Base-by-base conservation (phyloP, 2,329 filamentous ascomycete species). In the Beauveria sp. region DNA sequence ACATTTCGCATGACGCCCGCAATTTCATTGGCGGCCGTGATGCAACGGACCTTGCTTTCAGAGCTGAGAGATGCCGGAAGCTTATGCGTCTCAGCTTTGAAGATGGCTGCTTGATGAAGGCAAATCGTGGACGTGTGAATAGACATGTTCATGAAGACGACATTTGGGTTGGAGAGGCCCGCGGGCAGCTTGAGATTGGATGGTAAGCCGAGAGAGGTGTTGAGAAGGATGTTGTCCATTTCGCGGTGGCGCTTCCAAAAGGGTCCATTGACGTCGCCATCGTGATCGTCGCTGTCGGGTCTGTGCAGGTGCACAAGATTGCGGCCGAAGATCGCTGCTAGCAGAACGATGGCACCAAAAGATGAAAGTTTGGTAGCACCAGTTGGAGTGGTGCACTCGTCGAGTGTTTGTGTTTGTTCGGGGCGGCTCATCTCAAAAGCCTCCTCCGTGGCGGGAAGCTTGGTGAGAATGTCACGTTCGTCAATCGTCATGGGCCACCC, bases 401-500 rank as follows among this genome's bases (percentile, higher is more conserved):
- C 73, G 3, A 99, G 78, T 1, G 88, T 84, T 61, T 85, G 80
- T 0, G 89, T 89, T 63, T 84, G 80, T 69, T 92, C 87, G 2
- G 89, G 85, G 52, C 85, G 88, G 75, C 90, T 91, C 75, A 88
- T 87, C 22, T 92, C 83, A 69, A 90, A 99, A 1, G 91, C 87
- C 55, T 96, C 89, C 62, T 97, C 93, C 1, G 88, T 88, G 2
- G 88, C 78, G 2, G 94, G 94, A 28, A 99, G 79, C 66, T 92
- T 89, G 26, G 92, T 96, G 76, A 89, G 80, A 66, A 97, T 90
- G 77, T 99, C 94, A 70, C 83, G 84, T 75, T 99, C 94, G 65
- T 97, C 93, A 59, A 97, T 84, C 0, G 84, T 86, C 90, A 97
- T 93, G 1, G 94, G 94, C 94, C 94, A 97, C 7, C 94, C 94